Evolutionary conservation across 345 rosid species (phyloP), one percentile per base, ranked within the genome.

Genomic region (Excoecaria cochinchinensis): DNA sequence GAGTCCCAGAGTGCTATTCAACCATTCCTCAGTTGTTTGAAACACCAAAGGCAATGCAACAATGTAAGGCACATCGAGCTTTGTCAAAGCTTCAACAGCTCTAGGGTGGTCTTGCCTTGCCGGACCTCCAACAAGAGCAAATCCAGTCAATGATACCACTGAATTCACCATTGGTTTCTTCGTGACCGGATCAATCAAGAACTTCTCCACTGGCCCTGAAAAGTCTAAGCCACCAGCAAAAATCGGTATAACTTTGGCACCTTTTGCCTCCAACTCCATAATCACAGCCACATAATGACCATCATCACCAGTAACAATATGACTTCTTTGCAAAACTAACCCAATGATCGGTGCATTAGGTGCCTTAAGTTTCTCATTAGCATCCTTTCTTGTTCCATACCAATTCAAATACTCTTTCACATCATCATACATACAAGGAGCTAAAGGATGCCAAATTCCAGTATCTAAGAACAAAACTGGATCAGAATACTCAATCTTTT

Each of bases 31-130:
- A 1, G 97, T 95, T 58, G 99, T 95, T 83, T 95, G 99, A 72
- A 95, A 95, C 83, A 95, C 99, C 85, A 95, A 74, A 67, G 98
- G 99, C 83, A 95, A 52, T 1, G 98, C 99, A 71, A 95, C 98
- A 25, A 93, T 63, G 76, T 95, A 95, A 78, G 99, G 99, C 78
- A 93, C 98, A 69, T 95, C 90, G 3, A 93, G 98, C 91, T 93
- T 95, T 76, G 17, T 90, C 83, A 95, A 68, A 11, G 95, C 99
- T 86, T 95, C 93, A 24, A 95, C 76, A 42, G 99, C 99, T 86
- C 98, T 88, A 0, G 96, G 97, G 81, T 95, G 99, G 67, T 95
- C 99, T 84, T 95, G 98, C 90, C 98, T 91, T 22, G 99, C 98
- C 5, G 99, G 99, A 57, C 99, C 99, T 51, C 99, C 99, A 53